A percentile compares a stretch with the other conserved stretches of the same genome.
phyloP scores from a whole-genome alignment of 305 asterid species.

The Fraxinus baroniana region DNA sequence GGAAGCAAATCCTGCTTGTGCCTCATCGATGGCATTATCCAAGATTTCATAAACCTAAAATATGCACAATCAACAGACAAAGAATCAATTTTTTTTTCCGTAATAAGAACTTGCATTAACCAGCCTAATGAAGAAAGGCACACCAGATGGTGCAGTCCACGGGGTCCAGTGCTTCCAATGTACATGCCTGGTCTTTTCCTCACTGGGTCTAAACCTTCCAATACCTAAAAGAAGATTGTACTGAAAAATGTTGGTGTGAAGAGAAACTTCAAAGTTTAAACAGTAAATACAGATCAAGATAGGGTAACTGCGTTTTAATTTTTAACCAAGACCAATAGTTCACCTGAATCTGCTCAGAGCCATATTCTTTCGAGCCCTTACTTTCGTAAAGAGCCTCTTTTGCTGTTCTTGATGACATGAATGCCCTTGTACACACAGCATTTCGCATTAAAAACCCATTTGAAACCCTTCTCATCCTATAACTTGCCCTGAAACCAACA shows the following conservation, averaged over 20 bases:
- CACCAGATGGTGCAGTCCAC: conserved; percentile 95
- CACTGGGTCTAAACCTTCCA: conserved; percentile 94
- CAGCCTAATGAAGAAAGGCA: conserved; percentile 21
- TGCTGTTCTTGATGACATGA: conserved; percentile 66
- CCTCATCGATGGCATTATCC: conserved; percentile 97
- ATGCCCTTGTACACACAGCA: conserved; percentile 56
- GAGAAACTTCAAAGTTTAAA: not conserved
- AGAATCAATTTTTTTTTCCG: conserved; percentile 2
- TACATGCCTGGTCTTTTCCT: conserved; percentile 96
- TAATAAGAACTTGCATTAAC: not conserved
- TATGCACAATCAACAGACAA: conserved; percentile 23
- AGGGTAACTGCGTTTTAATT: conserved; percentile 10
- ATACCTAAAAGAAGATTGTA: conserved; percentile 49
- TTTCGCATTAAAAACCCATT: conserved; percentile 39
- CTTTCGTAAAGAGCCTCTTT: conserved; percentile 57
- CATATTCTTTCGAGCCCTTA: conserved; percentile 62
- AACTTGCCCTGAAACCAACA: conserved; percentile 45
- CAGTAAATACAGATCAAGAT: not conserved
- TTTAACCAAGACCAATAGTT: conserved; percentile 23
- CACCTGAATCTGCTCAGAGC: conserved; percentile 98
- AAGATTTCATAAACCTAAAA: conserved; percentile 81
- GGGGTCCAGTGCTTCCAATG: conserved; percentile 90
- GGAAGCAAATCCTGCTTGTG: conserved; percentile 93
- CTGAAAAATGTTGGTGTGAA: conserved; percentile 1
- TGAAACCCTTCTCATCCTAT: conserved; percentile 43